Evolutionary conservation across 2,329 filamentous ascomycete genomes (phyloP), one percentile per base, ranked within the genome.

Genomic region (Alternaria sp.): DNA sequence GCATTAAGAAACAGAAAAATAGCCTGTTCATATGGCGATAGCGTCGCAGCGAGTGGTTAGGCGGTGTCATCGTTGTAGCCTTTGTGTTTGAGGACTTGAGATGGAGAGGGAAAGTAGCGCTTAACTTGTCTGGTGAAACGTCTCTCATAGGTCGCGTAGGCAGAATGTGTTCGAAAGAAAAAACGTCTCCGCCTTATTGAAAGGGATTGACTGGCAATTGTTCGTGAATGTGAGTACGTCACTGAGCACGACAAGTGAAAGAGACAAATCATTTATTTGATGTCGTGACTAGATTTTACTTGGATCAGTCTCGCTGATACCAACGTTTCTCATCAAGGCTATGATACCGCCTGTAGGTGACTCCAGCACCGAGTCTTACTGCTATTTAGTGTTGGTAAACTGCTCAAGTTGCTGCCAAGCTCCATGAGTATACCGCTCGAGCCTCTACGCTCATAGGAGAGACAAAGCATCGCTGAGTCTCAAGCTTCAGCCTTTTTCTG

Each of bases 231-330:
- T 8, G 14, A 38, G 20, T 18, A 12, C 5, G 22, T 38, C 46
- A 50, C 3, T 3, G 20, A 8, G 12, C 11, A 16, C 20, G 2
- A n/a, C 5, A 5, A 57, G 27, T 38, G 30, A 50, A 36, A 50
- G 46, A 20, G 14, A 34, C 25, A 32, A 40, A 27, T 30, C 36
- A 50, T 45, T 57, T 51, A 51, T 63, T 54, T 40, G 28, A 34
- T 49, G 48, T 61, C 30, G n/a, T 43, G 48, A 54, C 16, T 32
- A 27, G 18, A 11, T 62, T 62, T 57, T 63, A 10, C 30, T 57
- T 59, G 67, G 68, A 65, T 64, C 66, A 70, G 67, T 67, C 66
- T 64, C 60, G 62, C 60, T 59, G 43, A 30, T 51, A 57, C 27
- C 30, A 25, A 43, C 14, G 20, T 14, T 25, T 16, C 40, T 25